phyloP scores from a whole-genome alignment of 139 green algal species.

The Marvania coccoides region DNA sequence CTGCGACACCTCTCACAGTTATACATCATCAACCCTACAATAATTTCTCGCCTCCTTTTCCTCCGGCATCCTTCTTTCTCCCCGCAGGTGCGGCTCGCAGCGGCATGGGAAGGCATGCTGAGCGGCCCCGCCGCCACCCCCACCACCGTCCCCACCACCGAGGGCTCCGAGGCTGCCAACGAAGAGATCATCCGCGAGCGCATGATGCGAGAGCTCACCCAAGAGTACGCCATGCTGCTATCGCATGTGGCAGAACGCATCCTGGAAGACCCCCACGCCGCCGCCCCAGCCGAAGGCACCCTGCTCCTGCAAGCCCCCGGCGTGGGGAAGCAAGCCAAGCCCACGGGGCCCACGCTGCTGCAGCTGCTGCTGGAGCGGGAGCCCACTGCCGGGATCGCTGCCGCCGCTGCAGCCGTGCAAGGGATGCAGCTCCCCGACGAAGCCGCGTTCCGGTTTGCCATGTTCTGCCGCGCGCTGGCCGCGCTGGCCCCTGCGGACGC shows the following conservation, averaged over 20 bases:
- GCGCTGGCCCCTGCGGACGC: slow-evolving; percentile 11
- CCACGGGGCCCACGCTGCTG: slow-evolving; percentile 19
- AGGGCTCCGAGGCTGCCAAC: slow-evolving; percentile 21
- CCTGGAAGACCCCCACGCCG: not conserved
- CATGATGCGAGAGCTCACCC: slow-evolving; percentile 56
- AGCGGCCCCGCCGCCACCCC: not conserved
- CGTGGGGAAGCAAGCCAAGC: not conserved
- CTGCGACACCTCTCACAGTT: too few species aligned
- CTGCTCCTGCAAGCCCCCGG: not conserved
- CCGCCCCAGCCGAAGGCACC: not conserved
- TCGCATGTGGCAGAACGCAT: slow-evolving; percentile 9
- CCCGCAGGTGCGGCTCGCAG: not conserved
- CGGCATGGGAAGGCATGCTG: not conserved
- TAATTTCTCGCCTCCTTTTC: too few species aligned
- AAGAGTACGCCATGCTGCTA: slow-evolving; percentile 55
- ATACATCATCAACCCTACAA: too few species aligned
- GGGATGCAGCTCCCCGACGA: slow-evolving; percentile 71
- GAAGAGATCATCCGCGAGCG: slow-evolving; percentile 58
- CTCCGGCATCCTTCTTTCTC: too few species aligned
- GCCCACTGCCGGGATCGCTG: slow-evolving; percentile 29
- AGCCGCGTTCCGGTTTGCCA: slow-evolving; percentile 30
- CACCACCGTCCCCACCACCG: not conserved
- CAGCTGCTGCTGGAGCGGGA: slow-evolving; percentile 40
- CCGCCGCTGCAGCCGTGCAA: slow-evolving; percentile 35
- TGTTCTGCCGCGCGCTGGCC: slow-evolving; percentile 26